Evolutionary conservation across 179 eudicot species (phyloP).

Genomic region (Silene vulgaris): DNA sequence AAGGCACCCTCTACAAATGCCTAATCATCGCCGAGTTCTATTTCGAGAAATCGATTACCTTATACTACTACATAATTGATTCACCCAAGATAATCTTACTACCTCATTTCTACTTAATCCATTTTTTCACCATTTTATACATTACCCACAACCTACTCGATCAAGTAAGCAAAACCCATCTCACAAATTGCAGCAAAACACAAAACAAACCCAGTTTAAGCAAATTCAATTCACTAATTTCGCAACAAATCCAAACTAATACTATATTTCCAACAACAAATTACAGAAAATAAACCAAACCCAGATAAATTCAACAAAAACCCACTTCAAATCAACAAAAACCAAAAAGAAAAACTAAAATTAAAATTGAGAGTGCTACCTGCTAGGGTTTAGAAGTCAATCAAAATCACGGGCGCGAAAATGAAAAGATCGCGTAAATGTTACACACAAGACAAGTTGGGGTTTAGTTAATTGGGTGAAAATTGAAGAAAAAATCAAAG

Average conservation of each 20-base stretch:
- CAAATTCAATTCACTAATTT: not conserved
- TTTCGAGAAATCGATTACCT: not conserved
- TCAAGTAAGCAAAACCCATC: constrained; percentile 8
- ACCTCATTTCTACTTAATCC: not conserved
- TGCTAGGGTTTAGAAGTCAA: constrained; percentile 23
- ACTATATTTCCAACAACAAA: not conserved
- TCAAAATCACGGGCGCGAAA: constrained; percentile 2
- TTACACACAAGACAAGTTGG: constrained; percentile 6
- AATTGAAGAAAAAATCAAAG: not conserved
- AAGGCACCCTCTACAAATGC: not conserved
- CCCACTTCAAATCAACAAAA: constrained; percentile 4
- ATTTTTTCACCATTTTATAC: not conserved
- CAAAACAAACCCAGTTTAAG: not conserved
- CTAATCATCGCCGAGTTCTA: not conserved
- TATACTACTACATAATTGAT: not conserved
- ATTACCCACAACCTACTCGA: not conserved
- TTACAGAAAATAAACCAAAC: not conserved
- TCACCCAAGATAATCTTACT: not conserved
- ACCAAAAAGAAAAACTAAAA: not conserved
- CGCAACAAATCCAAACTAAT: not conserved
- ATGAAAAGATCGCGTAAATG: constrained; percentile 17
- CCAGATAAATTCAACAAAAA: constrained; percentile 14
- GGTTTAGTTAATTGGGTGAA: not conserved
- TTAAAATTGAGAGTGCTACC: not conserved
- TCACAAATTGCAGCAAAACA: not conserved